Conservation (phyloP, 192 early-diverging fungal genomes). For the Rhizoclosmatium globosum region DNA sequence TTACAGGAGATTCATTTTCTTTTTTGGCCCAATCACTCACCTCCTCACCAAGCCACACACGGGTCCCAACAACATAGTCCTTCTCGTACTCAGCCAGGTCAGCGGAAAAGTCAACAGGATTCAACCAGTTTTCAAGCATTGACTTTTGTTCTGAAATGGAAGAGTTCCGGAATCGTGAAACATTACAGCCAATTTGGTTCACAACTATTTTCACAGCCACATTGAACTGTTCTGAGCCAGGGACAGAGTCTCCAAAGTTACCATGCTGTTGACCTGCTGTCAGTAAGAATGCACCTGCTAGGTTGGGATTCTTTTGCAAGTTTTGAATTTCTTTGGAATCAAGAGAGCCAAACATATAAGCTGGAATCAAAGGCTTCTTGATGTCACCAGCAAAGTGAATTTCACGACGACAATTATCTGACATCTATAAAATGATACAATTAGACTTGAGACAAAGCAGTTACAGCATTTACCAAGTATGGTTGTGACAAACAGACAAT, state of each 20-base stretch:
- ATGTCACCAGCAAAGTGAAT: constrained; percentile 28
- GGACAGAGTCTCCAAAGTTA: constrained; percentile 12
- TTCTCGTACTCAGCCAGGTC: constrained; percentile 14
- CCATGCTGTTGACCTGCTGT: constrained; percentile 14
- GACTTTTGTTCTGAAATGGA: not conserved
- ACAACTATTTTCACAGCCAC: not conserved
- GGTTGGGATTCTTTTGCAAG: too few species aligned
- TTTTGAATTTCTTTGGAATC: not conserved
- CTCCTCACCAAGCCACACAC: constrained; percentile 5
- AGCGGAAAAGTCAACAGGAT: constrained; percentile 31
- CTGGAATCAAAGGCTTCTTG: constrained; percentile 21
- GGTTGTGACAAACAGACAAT: constrained; percentile 28
- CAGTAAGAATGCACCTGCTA: constrained; percentile 15
- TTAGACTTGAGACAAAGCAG: too few species aligned
- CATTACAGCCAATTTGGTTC: not conserved
- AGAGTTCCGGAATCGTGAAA: not conserved
- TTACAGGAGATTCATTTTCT: not conserved
- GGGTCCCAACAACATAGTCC: constrained; percentile 29
- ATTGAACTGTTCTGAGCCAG: constrained; percentile 4
- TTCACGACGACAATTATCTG: constrained; percentile 25
- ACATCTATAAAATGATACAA: not conserved
- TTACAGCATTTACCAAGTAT: not conserved
- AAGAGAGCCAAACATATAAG: constrained; percentile 12
- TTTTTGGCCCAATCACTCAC: not conserved
- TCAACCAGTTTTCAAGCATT: constrained; percentile 16